A percentile compares a stretch with the other conserved stretches of the same genome.
These are phyloP conservation scores for Moricandia moricandioides DNA, from an alignment of 345 rosid species.

Conservation along the genomic window DNA sequence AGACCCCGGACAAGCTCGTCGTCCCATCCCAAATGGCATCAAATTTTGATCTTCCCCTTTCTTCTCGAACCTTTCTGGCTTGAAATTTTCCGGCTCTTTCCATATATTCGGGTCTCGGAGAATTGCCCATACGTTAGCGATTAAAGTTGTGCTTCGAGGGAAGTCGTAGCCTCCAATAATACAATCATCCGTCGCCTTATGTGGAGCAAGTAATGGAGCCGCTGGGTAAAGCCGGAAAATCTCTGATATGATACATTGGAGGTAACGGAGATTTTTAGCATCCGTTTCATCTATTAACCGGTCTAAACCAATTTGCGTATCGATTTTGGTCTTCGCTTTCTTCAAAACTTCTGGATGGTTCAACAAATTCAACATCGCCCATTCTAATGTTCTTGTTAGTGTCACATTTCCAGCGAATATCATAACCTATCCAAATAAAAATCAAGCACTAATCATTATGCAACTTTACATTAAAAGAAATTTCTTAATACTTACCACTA, in stretches of 20 bases:
- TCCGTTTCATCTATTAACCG: conserved; percentile 52
- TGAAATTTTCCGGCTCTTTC: conserved; percentile 39
- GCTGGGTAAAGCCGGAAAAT: conserved; percentile 58
- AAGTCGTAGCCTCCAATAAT: conserved; percentile 49
- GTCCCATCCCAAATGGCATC: conserved; percentile 37
- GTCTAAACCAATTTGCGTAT: conserved; percentile 36
- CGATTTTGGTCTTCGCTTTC: conserved; percentile 4
- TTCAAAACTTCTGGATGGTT: conserved; percentile 15
- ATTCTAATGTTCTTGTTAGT: neutral
- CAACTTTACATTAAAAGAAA: too few species aligned
- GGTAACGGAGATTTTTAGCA: conserved; percentile 48
- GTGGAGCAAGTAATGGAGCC: conserved; percentile 54
- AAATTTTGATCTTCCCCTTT: conserved; percentile 29
- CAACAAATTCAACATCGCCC: conserved; percentile 21
- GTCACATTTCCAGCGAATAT: conserved; percentile 14
- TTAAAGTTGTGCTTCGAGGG: conserved; percentile 48
- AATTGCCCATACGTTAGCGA: conserved; percentile 63
- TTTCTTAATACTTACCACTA: conserved; percentile 12
- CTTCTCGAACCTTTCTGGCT: conserved; percentile 36
- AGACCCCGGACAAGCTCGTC: conserved; percentile 37
- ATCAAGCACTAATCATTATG: neutral
- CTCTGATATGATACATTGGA: conserved; percentile 52
- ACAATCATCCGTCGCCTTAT: conserved; percentile 47
- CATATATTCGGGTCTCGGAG: conserved; percentile 57
- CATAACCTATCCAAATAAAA: conserved; percentile 13